Evolutionary conservation across 331 rosid species (phyloP), one percentile per base, ranked within the genome.

Genomic region (Prunus yedoensis): DNA sequence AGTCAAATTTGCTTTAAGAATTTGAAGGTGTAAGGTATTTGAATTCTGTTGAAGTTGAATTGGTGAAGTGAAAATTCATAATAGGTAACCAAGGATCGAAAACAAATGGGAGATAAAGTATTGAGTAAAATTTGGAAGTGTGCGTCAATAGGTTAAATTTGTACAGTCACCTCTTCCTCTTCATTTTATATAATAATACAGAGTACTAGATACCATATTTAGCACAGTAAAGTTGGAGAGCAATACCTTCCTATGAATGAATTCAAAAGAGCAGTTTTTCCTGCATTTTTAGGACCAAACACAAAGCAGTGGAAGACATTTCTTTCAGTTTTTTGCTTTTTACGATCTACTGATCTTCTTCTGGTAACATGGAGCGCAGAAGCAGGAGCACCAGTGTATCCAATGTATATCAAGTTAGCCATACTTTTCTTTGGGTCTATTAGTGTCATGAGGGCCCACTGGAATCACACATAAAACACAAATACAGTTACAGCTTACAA

Each of bases 401-500:
- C 99, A 82, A 89, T 82, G 84, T 92, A 94, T 75, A 89, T 82
- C 89, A 94, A 83, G 88, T 94, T 85, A 20, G 97, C 97, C 90
- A 92, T 74, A 85, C 92, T 89, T 74, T 78, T 70, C 63, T 68
- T 81, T 50, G 99, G 97, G 84, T 94, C 91, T 67, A 90, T 78
- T 61, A 88, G 82, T 52, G 99, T 92, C 99, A 94, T 94, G 70
- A 92, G 85, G 81, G 93, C 89, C 97, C 97, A 94, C 97, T 92
- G 96, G 89, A 94, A 28, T 75, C 81, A 65, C 77, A 75, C 60
- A 74, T 74, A 73, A 51, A 68, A 32, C 71, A 83, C 46, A 74
- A 67, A 45, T 49, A 79, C 60, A 59, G 84, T 81, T 71, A 78
- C 69, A 53, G 23, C 43, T 18, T 30, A 18, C 83, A 76, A 69